Base-by-base conservation (phyloP, 2,329 filamentous ascomycete species). In the Diaporthe citriasiana region DNA sequence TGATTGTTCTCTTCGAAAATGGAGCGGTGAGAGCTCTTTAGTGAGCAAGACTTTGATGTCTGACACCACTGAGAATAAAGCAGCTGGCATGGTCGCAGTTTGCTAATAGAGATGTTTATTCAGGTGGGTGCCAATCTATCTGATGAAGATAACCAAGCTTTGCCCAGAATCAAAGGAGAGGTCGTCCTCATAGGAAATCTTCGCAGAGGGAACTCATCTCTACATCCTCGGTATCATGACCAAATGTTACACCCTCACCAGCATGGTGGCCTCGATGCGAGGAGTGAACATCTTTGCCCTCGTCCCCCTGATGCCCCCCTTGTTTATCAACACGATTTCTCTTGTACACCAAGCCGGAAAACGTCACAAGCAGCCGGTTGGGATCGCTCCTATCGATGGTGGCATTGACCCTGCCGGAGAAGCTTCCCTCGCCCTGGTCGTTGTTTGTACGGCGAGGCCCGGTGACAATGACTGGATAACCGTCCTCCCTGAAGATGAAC, bases 331-430 rank as follows among this genome's bases (percentile, higher is more conserved):
- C 33, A 6, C 35, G 6, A 22, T 70, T 51, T 19, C n/a, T 35
- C 27, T 70, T 60, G n/a, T 70, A 35, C 13, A 42, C 47, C 13
- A 72, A 30, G n/a, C 60, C 68, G 12, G 63, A 70, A 33, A 75
- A 74, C 1, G 59, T 71, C 30, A 75, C 47, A 42, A 75, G 60
- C 33, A 75, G 40, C 3, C 72, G 68, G 5, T 53, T 27, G 25
- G 45, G n/a, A 13, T 53, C 30, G 13, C 33, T 27, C 17, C 47
- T 45, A 15, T 65, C 72, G 4, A 63, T 7, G 1, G 38, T 56
- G 38, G 42, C 63, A 33, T 60, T 70, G 45, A 51, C 53, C 17
- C 30, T 22, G 17, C 9, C 17, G 27, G 27, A 4, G 15, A 27
- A 12, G 19, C 35, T 33, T 15, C 19, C 53, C 13, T 45, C 42